Evolutionary conservation across 2,329 filamentous ascomycete genomes (phyloP), one percentile per base, ranked within the genome.

Genomic region (Colletotrichum camelliae): DNA sequence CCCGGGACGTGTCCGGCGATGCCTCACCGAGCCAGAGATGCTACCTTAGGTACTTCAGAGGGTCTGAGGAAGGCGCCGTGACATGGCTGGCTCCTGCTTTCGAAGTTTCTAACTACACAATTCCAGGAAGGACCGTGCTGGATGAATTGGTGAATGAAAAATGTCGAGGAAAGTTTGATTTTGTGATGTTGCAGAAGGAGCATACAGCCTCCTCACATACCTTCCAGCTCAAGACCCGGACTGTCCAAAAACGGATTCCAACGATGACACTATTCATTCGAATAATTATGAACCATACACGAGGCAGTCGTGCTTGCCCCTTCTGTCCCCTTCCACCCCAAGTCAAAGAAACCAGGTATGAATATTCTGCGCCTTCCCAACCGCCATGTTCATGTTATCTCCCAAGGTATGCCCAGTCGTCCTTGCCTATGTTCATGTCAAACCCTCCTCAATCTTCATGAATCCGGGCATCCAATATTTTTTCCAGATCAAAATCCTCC

Each of bases 231-330:
- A 48, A 1, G 39, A n/a, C 12, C 57, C 31, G 4, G 16, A 13
- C 33, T 70, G 43, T 24, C 18, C 21, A 55, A 12, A 48, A 64
- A 15, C 39, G 16, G 55, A n/a, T 10, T 43, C 2, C 39, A 31
- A 27, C 43, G 55, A 67, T 75, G 72, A 62, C 33, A 75, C 72
- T 72, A 67, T 72, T 39, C 64, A 21, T 57, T 67, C 21, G 16
- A 72, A 58, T 64, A n/a, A 21, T 27, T 72, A 67, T 39, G 24
- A 57, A 43, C 55, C 72, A 21, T 60, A 67, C 39, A 67, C 69
- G 68, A 62, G 58, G n/a, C 16, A 29, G 4, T 29, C 16, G 24
- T 61, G 21, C 18, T 29, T 31, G 24, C 15, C 12, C 27, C 39
- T 33, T 39, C 55, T 62, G 60, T 43, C 57, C 33, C 18, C 43